Base-by-base conservation (phyloP, 805 yeast genomes). In the Spathaspora sp. region DNA sequence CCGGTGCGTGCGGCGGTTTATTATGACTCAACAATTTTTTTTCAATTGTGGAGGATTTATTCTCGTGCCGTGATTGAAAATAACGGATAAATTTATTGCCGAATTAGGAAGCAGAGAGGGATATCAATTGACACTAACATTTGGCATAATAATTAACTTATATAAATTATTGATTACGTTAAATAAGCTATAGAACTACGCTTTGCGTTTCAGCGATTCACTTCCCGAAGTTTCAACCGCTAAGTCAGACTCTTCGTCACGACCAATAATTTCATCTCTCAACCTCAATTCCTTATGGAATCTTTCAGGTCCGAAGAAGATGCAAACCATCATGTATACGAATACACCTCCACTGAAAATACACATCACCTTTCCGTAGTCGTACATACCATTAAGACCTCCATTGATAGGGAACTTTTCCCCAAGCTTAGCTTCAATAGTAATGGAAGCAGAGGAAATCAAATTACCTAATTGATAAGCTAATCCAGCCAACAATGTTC, bases 401-500 rank as follows among this genome's bases (percentile, higher is more conserved):
- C 65, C 66, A 18, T 59, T 58, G 16, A 67, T 57, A 10, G 67
- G 63, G 71, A 82, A 83, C 40, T 70, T 56, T 56, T 78, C 80
- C 52, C 88, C 88, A 55, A 84, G 76, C 18, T 82, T 80, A 29
- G 85, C 69, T 66, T 84, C 87, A 55, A 84, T 84, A n/a, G 89
- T 84, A 0, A 87, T 80, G 1, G 86, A 79, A 3, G 88, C 87
- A 40, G 85, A 79, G 1, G 86, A 79, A 19, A 82, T 83, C 61
- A 84, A 72, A 67, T 84, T 85, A 71, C 89, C 89, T 57, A 85
- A 69, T 64, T 85, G 89, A 63, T 85, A 85, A 19, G 86, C 73
- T 32, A 77, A 75, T 62, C 89, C 89, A 43, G 80, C 78, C 49
- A 82, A 80, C 53, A 85, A 81, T 8, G 88, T 75, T 65, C 85